Conservation (phyloP, 345 rosid species). For the Salix arbutifolia region DNA sequence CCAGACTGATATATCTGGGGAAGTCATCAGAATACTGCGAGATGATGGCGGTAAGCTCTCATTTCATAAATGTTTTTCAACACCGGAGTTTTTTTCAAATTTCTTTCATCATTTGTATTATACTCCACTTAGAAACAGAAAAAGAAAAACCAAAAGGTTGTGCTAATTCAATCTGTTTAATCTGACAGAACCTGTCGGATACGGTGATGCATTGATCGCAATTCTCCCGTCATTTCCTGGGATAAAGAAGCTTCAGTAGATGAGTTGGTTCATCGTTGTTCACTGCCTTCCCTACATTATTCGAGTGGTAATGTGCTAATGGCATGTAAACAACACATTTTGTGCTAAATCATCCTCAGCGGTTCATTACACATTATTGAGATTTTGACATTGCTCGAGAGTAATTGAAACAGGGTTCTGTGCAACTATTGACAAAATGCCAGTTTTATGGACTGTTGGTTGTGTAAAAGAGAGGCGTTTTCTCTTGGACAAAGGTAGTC, state of each 20-base stretch:
- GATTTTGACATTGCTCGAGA: background rate
- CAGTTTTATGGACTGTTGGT: background rate
- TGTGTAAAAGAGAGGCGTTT: background rate
- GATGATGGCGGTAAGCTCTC: slow-evolving; percentile 70
- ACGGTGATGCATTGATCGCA: slow-evolving; percentile 72
- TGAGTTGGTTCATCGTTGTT: background rate
- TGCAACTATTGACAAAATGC: background rate
- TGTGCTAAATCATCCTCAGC: background rate
- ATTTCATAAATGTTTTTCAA: background rate
- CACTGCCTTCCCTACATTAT: background rate
- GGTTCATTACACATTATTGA: background rate
- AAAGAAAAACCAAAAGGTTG: background rate
- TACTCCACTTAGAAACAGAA: background rate
- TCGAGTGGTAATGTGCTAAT: background rate
- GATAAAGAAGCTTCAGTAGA: slow-evolving; percentile 80
- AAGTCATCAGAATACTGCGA: slow-evolving; percentile 65
- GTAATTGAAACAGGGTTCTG: background rate
- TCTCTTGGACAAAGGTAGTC: background rate
- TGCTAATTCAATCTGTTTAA: background rate
- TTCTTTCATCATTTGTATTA: background rate
- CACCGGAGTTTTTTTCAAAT: background rate
- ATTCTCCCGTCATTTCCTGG: slow-evolving; percentile 88
- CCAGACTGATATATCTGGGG: slow-evolving; percentile 80
- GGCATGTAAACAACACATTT: background rate
- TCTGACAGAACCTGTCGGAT: slow-evolving; percentile 78